Evolutionary conservation across 176 grass and related monocot genomes (phyloP), one percentile per base, ranked within the genome.

Genomic region (Phyllostachys edulis): DNA sequence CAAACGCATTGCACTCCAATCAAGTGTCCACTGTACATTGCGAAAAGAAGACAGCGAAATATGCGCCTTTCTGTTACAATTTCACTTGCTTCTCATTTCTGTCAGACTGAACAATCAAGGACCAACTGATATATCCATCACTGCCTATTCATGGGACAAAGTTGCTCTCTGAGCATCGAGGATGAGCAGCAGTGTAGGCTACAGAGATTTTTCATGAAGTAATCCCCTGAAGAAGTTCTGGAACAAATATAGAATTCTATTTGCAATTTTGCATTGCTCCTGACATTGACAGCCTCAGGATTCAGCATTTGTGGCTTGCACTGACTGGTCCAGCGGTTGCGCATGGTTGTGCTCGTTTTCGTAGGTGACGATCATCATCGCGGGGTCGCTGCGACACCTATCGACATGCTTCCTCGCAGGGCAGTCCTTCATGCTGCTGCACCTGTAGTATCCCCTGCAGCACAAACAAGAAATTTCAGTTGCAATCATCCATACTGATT

Each of bases 371-470:
- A 90, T 84, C 23, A 94, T 80, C 93, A 92, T 94, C 32, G 75
- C 73, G 1, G 93, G 75, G 60, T 94, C 88, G 79, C 79, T 83
- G 79, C 75, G 90, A 21, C 93, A 94, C 85, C 88, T 84, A 85
- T 94, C 93, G 9, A 94, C 93, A 59, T 94, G 93, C 74, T 94
- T 94, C 90, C 93, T 92, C 55, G 93, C 93, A 47, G 88, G 85
- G 85, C 90, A 94, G n/a, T 91, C 88, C 85, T 89, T 94, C 88
- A 74, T 88, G 90, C 88, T 94, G 93, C 93, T 94, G 93, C 93
- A 94, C 78, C 90, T 83, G 75, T 94, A 94, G 93, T 94, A 92
- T n/a, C 90, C 93, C 71, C 93, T 94, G 90, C 70, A 85, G 90
- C 70, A 85, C 2, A 62, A 21, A 1, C 66, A 21, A 24, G 24